Percentiles rank a stretch among this genome's conserved stretches.
Conservation (phyloP, 2,329 filamentous ascomycete genomes). For the Mycosphaerella sp. region DNA sequence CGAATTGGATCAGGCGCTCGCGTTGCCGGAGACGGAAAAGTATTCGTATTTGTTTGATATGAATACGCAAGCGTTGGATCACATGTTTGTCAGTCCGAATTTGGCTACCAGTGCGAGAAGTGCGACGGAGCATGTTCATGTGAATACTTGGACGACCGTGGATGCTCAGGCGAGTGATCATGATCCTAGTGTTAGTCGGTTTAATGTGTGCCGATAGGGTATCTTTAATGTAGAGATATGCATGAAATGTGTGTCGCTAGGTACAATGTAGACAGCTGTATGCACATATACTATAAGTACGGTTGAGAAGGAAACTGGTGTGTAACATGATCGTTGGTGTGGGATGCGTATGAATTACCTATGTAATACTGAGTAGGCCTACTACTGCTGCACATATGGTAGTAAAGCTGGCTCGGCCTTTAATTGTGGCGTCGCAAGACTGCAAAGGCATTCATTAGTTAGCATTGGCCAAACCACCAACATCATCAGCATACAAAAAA, state of each 20-base stretch:
- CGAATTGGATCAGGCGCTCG: constrained; percentile 57
- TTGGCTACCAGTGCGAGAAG: constrained; percentile 38
- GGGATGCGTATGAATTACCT: background rate
- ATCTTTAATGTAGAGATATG: background rate
- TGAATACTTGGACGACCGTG: constrained; percentile 61
- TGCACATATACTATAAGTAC: too few relatives aligned
- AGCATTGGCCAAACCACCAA: too few relatives aligned
- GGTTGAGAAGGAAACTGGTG: too few relatives aligned
- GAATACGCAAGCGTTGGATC: constrained; percentile 65
- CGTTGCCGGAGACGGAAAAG: constrained; percentile 51
- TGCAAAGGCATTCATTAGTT: background rate
- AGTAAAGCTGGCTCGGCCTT: constrained; percentile 7
- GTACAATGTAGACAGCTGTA: too few relatives aligned
- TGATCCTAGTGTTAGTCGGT: constrained; percentile 59
- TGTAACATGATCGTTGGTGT: too few relatives aligned
- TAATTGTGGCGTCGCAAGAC: constrained; percentile 8
- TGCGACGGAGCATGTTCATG: constrained; percentile 61
- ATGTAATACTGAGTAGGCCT: background rate
- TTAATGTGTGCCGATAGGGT: constrained; percentile 52
- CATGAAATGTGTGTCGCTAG: background rate
- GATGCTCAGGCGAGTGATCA: constrained; percentile 59
- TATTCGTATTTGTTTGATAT: constrained; percentile 67
- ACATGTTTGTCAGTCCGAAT: constrained; percentile 59
- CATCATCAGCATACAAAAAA: background rate
- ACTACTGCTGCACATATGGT: constrained; percentile 3